These are phyloP conservation scores for Eremochloa ophiuroides DNA, from an alignment of 176 grass and related monocot genomes.

Conservation along the genomic window DNA sequence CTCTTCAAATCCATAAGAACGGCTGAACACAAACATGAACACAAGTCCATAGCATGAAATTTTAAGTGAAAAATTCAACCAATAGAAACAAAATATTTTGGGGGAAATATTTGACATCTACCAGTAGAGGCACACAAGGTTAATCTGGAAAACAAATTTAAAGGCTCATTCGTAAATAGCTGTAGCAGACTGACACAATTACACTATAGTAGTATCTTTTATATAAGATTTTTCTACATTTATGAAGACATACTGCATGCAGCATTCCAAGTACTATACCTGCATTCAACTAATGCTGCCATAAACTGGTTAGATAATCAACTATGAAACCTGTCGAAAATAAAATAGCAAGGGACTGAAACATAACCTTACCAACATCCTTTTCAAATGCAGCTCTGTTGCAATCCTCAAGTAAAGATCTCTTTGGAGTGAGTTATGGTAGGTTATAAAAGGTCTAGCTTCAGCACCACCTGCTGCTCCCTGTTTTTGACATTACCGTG, in stretches of 20 bases:
- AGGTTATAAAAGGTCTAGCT: conserved; percentile 94
- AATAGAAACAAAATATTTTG: background rate
- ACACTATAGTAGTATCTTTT: background rate
- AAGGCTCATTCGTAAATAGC: conserved; percentile 12
- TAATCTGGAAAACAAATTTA: conserved; percentile 14
- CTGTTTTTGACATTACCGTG: conserved; percentile 44
- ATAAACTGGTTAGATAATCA: conserved; percentile 1
- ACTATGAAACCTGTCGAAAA: background rate
- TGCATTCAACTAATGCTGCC: background rate
- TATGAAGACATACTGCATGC: conserved; percentile 8
- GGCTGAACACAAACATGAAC: background rate
- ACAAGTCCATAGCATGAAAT: background rate
- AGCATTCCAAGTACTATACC: background rate
- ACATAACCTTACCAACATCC: conserved; percentile 90
- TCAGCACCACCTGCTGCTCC: conserved; percentile 91
- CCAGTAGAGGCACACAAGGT: background rate
- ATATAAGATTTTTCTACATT: background rate
- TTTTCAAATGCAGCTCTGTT: conserved; percentile 93
- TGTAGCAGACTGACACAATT: background rate
- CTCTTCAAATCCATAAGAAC: background rate
- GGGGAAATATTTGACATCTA: conserved; percentile 1
- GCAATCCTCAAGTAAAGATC: conserved; percentile 99
- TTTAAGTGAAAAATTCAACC: background rate
- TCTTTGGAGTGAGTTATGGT: conserved; percentile 98
- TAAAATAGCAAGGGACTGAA: background rate